These are phyloP conservation scores for Coccomyxa subellipsoidea DNA, from an alignment of 163 green algal genomes.

Conservation along the genomic window DNA sequence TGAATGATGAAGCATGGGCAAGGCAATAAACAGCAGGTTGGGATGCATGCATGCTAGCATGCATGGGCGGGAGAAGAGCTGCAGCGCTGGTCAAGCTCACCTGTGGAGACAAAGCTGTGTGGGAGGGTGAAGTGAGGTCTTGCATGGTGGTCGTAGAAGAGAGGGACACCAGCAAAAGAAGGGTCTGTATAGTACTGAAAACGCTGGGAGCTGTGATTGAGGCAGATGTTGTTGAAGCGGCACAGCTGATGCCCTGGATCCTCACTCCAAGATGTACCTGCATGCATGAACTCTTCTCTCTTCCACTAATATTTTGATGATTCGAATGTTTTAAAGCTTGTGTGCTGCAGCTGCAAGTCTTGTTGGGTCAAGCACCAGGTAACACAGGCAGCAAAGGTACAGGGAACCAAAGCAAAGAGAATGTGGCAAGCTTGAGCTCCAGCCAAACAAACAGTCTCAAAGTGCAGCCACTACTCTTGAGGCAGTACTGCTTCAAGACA, in stretches of 20 bases:
- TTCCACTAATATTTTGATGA: too few relatives aligned
- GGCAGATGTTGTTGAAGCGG: conserved; percentile 35
- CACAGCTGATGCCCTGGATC: conserved; percentile 8
- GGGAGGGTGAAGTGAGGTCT: neutral
- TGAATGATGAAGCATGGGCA: too few relatives aligned
- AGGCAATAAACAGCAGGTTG: too few relatives aligned
- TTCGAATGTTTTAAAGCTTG: too few relatives aligned
- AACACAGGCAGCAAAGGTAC: neutral
- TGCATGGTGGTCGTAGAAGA: neutral
- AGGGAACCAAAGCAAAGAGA: too few relatives aligned
- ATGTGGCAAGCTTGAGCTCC: too few relatives aligned
- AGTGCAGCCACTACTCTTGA: neutral
- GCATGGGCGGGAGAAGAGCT: too few relatives aligned
- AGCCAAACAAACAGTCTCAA: too few relatives aligned
- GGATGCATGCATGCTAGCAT: too few relatives aligned
- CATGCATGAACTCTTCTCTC: neutral
- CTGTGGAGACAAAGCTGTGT: neutral
- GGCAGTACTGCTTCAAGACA: neutral
- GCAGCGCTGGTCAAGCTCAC: too few relatives aligned
- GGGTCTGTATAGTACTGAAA: conserved; percentile 30
- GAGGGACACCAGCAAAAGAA: neutral
- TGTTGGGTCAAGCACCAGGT: neutral
- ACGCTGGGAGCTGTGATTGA: conserved; percentile 21
- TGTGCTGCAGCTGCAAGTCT: too few relatives aligned
- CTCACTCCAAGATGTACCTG: neutral